phyloP scores from a whole-genome alignment of 2,329 filamentous ascomycete genomes.

The Fusarium zealandicum region DNA sequence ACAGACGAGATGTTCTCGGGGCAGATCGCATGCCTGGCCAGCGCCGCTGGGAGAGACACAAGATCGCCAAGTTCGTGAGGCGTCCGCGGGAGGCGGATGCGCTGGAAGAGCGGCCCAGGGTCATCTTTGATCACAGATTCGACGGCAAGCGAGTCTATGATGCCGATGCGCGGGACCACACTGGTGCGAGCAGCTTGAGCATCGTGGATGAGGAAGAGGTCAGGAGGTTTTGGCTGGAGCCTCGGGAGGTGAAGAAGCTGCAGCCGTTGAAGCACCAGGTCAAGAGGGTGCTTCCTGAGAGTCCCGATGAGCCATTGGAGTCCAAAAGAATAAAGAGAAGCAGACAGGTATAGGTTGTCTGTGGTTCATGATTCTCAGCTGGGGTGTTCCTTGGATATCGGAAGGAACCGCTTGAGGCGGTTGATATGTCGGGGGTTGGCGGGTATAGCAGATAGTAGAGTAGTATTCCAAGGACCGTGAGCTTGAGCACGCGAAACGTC shows the following conservation, averaged over 20 bases:
- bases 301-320: background rate
- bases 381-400: no score
- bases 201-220: slow-evolving; percentile 12
- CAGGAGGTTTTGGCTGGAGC: slow-evolving; percentile 18
- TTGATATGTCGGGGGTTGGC: no score
- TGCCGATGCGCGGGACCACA: slow-evolving; percentile 17
- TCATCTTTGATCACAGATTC: slow-evolving; percentile 29
- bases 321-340: background rate
- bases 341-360: background rate
- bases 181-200: slow-evolving; percentile 25
- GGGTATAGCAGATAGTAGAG: no score
- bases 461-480: no score
- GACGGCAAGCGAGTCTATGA: slow-evolving; percentile 21
- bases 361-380: no score
- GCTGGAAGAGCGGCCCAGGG: slow-evolving; percentile 19
- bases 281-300: background rate
- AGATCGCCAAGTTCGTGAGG: background rate
- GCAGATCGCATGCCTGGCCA: slow-evolving; percentile 42
- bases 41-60: slow-evolving; percentile 35
- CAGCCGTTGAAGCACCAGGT: background rate
- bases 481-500: no score
- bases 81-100: slow-evolving; percentile 6
- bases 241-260: background rate
- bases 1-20: slow-evolving; percentile 38
- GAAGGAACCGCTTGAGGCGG: no score